Base-by-base conservation (phyloP, 306 rosid genomes). In the Prinsepia uniflora region DNA sequence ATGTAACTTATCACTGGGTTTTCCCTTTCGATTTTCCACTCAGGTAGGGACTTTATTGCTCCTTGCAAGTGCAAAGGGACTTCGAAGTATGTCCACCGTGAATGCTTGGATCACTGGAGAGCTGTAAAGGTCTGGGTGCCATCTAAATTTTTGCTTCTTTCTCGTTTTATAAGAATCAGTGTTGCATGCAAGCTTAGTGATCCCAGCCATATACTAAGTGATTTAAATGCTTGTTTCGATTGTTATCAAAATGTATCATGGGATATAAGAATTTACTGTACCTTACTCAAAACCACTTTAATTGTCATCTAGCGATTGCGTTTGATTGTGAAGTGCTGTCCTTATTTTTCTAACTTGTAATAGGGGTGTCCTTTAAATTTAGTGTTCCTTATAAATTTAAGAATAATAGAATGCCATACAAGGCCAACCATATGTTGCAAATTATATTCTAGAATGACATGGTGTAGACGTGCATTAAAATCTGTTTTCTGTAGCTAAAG, bases 31-130 rank as follows among this genome's bases (percentile, higher is more conserved):
- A 47, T 63, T 43, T 70, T 66, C 63, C 39, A 9, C 72, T 61
- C 94, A 94, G 99, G 99, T 78, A 87, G 99, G 81, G 99, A 94
- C 80, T 94, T 94, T 75, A 94, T 94, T 61, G 96, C 99, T 79
- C 99, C 99, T 56, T 94, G 99, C 79, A 86, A 83, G 83, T 94
- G 99, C 86, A 94, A 89, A 78, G 99, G 99, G 57, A 86, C 97
- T 54, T 91, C 99, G 6, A 94, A 94, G 82, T 91, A 94, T 76
- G 97, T 94, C 45, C 99, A 94, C 80, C 81, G 99, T 60, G 97
- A 94, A 72, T 94, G 99, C 75, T 79, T 94, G 88, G 99, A 94
- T 83, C 97, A 94, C 69, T 94, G 99, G 97, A 91, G 99, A 80
- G 92, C 99, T 54, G 79, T 94, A 74, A 91, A 81, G 97, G 99